Base-by-base conservation (phyloP, 306 rosid species). In the Dryas octopetala region DNA sequence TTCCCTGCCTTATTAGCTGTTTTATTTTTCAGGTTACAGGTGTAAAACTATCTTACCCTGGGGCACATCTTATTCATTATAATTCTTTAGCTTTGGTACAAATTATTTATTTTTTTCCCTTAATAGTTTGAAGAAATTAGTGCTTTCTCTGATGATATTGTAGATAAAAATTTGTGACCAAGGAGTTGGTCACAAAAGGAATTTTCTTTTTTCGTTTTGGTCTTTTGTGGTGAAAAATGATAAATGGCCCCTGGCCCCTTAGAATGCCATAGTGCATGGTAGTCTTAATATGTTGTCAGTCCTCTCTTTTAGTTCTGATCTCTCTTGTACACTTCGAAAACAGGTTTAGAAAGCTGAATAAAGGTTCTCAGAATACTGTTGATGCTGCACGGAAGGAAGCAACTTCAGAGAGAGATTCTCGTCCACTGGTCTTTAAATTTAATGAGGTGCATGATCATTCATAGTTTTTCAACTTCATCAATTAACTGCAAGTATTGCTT, bases 341-440 rank as follows among this genome's bases (percentile, higher is more conserved):
- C 87, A 94, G 98, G 85, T 91, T 91, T 73, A 87, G 77, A 79
- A 94, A 86, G 83, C 71, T 45, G 54, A 71, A 66, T 61, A 88
- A 83, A 74, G 90, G 92, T 79, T 62, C 82, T 57, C 88, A 75
- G 80, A 86, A 74, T 52, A 59, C 71, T 32, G 87, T 84, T 74
- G 66, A 68, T 61, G 75, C 70, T 76, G 79, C 74, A 49, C 82
- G 54, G 76, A 85, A 91, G 67, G 98, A 87, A 76, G 81, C 82
- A 71, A 83, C 85, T 46, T 60, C 69, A 78, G 88, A 84, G 83
- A 88, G 90, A 78, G 88, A 85, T 73, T 73, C 54, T 54, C 88
- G 82, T 54, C 98, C 95, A 19, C 52, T 91, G 76, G 85, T 94
- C 46, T 94, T 94, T 80, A 91, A 90, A 82, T 94, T 77, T 82